These are phyloP conservation scores for Boletus coccyginus DNA, from an alignment of 768 basidiomycete genomes.

Conservation along the genomic window DNA sequence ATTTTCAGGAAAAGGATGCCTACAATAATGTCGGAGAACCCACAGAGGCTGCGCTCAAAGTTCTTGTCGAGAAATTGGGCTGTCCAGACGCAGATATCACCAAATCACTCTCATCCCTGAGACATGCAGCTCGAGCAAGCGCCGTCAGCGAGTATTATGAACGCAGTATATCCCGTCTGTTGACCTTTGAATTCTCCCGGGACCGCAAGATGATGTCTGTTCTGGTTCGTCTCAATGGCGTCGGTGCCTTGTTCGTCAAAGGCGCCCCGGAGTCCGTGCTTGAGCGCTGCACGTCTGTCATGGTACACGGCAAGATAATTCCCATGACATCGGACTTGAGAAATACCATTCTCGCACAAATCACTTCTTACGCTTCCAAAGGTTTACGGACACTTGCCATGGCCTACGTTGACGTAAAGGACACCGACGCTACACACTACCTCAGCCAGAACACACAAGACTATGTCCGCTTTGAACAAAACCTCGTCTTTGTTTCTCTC, in stretches of 20 bases:
- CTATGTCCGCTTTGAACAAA: constrained; percentile 87
- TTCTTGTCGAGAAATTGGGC: constrained; percentile 92
- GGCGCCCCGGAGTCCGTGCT: constrained; percentile 96
- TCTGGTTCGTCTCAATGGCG: constrained; percentile 65
- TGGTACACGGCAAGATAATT: constrained; percentile 59
- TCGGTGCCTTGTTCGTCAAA: constrained; percentile 87
- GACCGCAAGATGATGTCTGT: constrained; percentile 99
- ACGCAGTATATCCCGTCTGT: constrained; percentile 65
- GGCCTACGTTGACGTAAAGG: constrained; percentile 77
- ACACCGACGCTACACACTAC: constrained; percentile 80
- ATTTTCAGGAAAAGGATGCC: constrained; percentile 63
- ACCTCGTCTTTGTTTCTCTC: constrained; percentile 91
- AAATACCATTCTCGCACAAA: constrained; percentile 57
- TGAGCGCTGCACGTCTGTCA: constrained; percentile 77
- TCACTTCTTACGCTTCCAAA: constrained; percentile 68
- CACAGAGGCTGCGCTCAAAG: constrained; percentile 95
- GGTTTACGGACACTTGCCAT: constrained; percentile 92
- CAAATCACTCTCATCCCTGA: constrained; percentile 55
- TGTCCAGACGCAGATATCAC: constrained; percentile 58
- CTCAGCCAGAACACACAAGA: constrained; percentile 73
- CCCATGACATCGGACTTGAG: constrained; percentile 66
- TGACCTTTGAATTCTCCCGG: constrained; percentile 97
- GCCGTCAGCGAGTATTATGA: constrained; percentile 87
- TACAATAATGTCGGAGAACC: constrained; percentile 93
- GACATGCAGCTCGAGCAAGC: constrained; percentile 63